Conservation (phyloP, 225 moss, liverwort and hornwort genomes). For the Climacium dendroides region DNA sequence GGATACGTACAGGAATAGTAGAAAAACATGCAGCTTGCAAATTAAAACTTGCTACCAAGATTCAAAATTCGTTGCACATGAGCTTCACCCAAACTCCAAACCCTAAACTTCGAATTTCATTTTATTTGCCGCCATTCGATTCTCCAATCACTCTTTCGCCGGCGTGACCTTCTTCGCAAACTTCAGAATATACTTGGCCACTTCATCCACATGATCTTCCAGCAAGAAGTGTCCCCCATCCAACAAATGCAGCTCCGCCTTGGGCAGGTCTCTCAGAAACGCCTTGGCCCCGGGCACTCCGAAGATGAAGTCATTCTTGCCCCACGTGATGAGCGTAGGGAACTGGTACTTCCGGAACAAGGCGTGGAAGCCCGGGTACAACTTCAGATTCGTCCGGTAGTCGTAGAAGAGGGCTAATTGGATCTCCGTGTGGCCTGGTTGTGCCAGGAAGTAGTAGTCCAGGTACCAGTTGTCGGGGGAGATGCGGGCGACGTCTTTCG, state of each 20-base stretch:
- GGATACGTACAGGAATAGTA: not conserved
- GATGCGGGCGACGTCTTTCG: constrained; percentile 2
- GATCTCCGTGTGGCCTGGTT: constrained; percentile 14
- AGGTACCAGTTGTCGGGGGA: constrained; percentile 29
- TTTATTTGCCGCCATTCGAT: no score
- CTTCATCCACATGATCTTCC: constrained; percentile 10
- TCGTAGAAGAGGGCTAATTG: constrained; percentile 52
- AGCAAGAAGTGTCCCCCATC: constrained; percentile 43
- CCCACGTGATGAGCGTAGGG: constrained; percentile 51
- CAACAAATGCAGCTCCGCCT: constrained; percentile 30
- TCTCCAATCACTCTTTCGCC: not conserved
- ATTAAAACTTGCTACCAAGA: not conserved
- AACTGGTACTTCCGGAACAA: constrained; percentile 42
- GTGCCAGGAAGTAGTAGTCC: constrained; percentile 30
- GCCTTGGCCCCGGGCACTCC: constrained; percentile 21
- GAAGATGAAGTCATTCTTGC: constrained; percentile 35
- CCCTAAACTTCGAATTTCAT: not conserved
- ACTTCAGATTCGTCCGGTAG: constrained; percentile 25
- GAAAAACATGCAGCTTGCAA: not conserved
- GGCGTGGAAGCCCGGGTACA: constrained; percentile 17
- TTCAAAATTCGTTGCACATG: not conserved
- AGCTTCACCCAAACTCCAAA: not conserved
- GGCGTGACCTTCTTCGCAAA: constrained; percentile 4
- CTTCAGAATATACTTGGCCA: constrained; percentile 9
- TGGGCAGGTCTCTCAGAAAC: constrained; percentile 23